Conservation (phyloP, 148 eudicot genomes). For the Tetragonia tetragonoides region DNA sequence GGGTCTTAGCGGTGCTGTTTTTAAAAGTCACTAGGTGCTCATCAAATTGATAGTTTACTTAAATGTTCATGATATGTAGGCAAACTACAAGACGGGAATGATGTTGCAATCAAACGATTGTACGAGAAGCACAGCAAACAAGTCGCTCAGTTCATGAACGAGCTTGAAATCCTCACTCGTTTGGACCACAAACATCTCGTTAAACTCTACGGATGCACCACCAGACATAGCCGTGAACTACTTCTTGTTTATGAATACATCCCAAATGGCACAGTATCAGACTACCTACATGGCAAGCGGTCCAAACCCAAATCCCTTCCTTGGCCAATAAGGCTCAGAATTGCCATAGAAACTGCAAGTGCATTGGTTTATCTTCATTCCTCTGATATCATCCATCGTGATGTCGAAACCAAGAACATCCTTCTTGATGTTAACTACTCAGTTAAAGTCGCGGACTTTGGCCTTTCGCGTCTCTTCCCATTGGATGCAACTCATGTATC, state of each 20-base stretch:
- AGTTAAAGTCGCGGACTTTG: conserved; percentile 46
- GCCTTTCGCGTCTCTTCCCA: conserved; percentile 41
- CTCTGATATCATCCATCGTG: conserved; percentile 58
- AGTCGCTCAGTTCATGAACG: conserved; percentile 65
- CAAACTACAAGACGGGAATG: conserved; percentile 37
- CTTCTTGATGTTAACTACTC: conserved; percentile 46
- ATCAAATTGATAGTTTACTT: too few relatives aligned
- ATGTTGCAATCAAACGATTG: conserved; percentile 62
- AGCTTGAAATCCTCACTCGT: conserved; percentile 54
- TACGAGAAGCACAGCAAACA: conserved; percentile 56
- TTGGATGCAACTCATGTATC: conserved; percentile 39
- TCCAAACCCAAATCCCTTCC: conserved; percentile 19
- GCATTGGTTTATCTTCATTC: conserved; percentile 59
- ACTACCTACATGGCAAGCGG: conserved; percentile 56
- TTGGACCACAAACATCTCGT: conserved; percentile 66
- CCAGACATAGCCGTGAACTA: conserved; percentile 47
- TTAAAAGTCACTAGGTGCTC: too few relatives aligned
- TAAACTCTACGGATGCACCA: conserved; percentile 68
- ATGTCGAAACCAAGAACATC: conserved; percentile 57
- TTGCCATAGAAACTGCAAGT: conserved; percentile 50
- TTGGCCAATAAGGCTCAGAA: conserved; percentile 47
- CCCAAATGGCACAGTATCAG: conserved; percentile 73
- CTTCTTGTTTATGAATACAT: conserved; percentile 76
- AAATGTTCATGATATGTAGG: conserved; percentile 11
- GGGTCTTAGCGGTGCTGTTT: too few relatives aligned